Evolutionary conservation across 2,329 filamentous ascomycete genomes (phyloP).

Genomic region (Xylariaceae sp.): DNA sequence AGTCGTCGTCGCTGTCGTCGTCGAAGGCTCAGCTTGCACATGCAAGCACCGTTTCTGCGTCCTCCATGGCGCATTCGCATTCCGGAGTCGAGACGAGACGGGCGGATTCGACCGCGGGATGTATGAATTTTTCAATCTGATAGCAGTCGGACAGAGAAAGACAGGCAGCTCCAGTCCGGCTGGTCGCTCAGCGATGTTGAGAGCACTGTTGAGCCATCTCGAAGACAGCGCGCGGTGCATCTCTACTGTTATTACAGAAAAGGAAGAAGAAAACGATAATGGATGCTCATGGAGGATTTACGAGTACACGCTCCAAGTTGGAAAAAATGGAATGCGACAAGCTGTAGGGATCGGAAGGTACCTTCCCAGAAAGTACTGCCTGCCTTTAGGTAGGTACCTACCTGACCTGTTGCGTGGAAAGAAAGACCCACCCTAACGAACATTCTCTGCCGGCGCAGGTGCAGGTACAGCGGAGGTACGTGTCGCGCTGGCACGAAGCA

Average conservation of each 20-base stretch:
- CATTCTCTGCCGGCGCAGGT: no score
- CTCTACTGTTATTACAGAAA: conserved; percentile 5
- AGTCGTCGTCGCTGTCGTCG: not conserved
- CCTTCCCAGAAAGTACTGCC: no score
- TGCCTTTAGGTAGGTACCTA: no score
- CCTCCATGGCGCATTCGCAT: conserved; percentile 24
- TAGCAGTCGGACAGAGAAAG: conserved; percentile 43
- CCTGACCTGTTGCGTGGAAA: no score
- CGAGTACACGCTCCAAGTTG: not conserved
- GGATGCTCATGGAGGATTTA: not conserved
- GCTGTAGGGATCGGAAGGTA: not conserved
- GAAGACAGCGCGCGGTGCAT: conserved; percentile 44
- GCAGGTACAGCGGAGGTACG: no score
- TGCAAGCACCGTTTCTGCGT: conserved; percentile 29
- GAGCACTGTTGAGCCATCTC: conserved; percentile 40
- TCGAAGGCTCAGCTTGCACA: conserved; percentile 21
- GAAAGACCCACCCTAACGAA: no score
- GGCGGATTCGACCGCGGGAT: conserved; percentile 10
- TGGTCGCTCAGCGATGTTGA: conserved; percentile 39
- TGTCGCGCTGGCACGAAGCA: no score
- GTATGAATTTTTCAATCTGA: conserved; percentile 22
- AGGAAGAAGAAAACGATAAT: not conserved
- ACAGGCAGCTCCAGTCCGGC: conserved; percentile 38
- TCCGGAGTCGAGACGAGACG: conserved; percentile 9
- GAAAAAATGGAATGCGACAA: not conserved